phyloP scores from a whole-genome alignment of 768 basidiomycete genomes.

The Strobilomyces confusus region DNA sequence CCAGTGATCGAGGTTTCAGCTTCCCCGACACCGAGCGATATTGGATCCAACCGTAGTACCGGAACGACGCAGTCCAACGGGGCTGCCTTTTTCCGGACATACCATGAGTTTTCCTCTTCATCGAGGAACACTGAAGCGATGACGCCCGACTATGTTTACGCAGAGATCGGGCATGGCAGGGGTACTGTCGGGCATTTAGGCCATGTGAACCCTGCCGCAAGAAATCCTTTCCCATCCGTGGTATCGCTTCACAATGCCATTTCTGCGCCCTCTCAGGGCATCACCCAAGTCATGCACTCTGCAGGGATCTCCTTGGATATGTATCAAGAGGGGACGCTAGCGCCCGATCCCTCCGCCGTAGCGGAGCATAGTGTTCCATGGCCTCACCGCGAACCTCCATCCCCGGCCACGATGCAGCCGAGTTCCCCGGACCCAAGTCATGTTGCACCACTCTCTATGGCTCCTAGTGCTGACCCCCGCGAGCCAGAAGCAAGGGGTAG shows the following conservation, averaged over 20 bases:
- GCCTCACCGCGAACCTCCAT: slow-evolving; percentile 43
- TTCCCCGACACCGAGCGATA: slow-evolving; percentile 60
- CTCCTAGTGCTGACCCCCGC: slow-evolving; percentile 26
- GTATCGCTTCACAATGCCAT: slow-evolving; percentile 19
- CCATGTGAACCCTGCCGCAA: slow-evolving; percentile 16
- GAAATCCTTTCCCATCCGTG: slow-evolving; percentile 23
- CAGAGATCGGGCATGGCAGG: slow-evolving; percentile 74
- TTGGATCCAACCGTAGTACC: slow-evolving; percentile 51
- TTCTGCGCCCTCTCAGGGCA: slow-evolving; percentile 27
- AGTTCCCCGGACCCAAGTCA: slow-evolving; percentile 40
- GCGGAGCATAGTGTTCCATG: slow-evolving; percentile 32
- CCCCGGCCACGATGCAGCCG: slow-evolving; percentile 32
- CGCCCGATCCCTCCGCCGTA: slow-evolving; percentile 10
- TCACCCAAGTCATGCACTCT: slow-evolving; percentile 35
- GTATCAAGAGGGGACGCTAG: slow-evolving; percentile 11
- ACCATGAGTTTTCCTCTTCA: slow-evolving; percentile 42
- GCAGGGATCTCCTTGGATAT: slow-evolving; percentile 26
- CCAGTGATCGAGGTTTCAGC: slow-evolving; percentile 60
- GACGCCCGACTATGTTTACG: slow-evolving; percentile 71
- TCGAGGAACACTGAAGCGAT: slow-evolving; percentile 50
- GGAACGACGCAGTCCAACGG: slow-evolving; percentile 53
- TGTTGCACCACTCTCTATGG: slow-evolving; percentile 34
- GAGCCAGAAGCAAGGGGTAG: slow-evolving; percentile 48
- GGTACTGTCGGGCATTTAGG: slow-evolving; percentile 35
- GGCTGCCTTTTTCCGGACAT: slow-evolving; percentile 58